A percentile compares a stretch with the other conserved stretches of the same genome.
phyloP scores from a whole-genome alignment of 2,329 filamentous ascomycete species.

The Penicillium sp. region DNA sequence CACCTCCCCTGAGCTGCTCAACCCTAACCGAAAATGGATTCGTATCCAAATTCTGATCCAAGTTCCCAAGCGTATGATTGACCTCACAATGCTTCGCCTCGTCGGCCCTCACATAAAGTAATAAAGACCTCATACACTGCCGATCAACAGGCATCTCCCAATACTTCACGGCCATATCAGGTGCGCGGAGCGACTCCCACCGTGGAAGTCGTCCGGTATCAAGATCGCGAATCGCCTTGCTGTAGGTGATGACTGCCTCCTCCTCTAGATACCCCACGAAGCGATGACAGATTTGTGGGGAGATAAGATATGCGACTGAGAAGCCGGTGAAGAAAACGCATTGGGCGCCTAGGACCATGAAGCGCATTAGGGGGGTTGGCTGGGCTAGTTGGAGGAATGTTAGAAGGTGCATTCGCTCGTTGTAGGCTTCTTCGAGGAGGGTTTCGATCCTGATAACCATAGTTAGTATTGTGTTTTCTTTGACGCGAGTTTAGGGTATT shows the following conservation, averaged over 20 bases:
- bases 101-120: conserved; percentile 86
- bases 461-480: not conserved
- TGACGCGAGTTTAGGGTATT: not conserved
- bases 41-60: conserved; percentile 80
- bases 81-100: conserved; percentile 90
- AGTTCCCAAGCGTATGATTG: conserved; percentile 90
- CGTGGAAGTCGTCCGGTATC: conserved; percentile 79
- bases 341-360: conserved; percentile 88
- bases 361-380: conserved; percentile 83
- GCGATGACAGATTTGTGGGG: conserved; percentile 83
- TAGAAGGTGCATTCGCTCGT: conserved; percentile 89
- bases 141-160: conserved; percentile 90
- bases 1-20: not conserved
- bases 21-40: conserved; percentile 86
- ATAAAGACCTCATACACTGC: conserved; percentile 78
- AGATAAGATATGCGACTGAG: conserved; percentile 84
- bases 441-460: conserved; percentile 73
- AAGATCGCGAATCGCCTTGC: conserved; percentile 81
- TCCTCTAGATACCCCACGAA: conserved; percentile 98
- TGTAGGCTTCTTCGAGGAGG: conserved; percentile 84
- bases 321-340: conserved; percentile 95
- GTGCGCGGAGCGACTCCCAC: conserved; percentile 77
- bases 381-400: conserved; percentile 91
- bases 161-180: conserved; percentile 86
- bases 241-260: conserved; percentile 95